Evolutionary conservation across 2,329 filamentous ascomycete genomes (phyloP), one percentile per base, ranked within the genome.

Genomic region (Aquanectria penicillioides): DNA sequence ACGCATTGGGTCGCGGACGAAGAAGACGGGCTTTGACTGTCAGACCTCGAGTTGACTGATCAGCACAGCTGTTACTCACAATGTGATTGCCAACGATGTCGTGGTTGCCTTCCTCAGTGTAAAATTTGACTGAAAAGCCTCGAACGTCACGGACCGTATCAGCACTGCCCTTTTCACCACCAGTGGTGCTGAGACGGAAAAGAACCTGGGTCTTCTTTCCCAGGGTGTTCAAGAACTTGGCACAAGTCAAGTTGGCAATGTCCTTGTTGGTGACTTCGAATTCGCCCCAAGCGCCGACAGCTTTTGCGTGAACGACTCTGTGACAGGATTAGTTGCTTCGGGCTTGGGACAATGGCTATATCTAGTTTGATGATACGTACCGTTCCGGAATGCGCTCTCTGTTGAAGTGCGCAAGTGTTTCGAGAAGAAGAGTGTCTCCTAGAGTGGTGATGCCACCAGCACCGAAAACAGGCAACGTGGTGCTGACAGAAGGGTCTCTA

Each of bases 161-260:
- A 3, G 86, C 82, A 61, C 85, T 88, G 20, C 89, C 89, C 22
- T 84, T 80, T 41, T 84, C 87, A 5, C 87, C 86, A 12, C 87
- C 86, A n/a, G 91, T 89, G 4, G 89, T 91, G 0, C 87, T 90
- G 67, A 91, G 88, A 17, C 89, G 86, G n/a, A 86, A 77, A 48
- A 90, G 89, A 1, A 87, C 76, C 0, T 85, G 75, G 26, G 73
- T 73, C 69, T 83, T 85, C 63, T 84, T 86, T 0, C 84, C 84
- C n/a, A 83, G 71, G 1, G 71, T 73, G 41, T 71, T 81, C 7
- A 88, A 75, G 59, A 87, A 84, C 33, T 80, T 78, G 23, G 84
- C 82, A 4, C 37, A 55, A 9, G 83, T 86, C 47, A 86, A 68
- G 55, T 86, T 78, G 5, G 81, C 80, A 49, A 86, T 78, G 60